Base-by-base conservation (phyloP, 2,329 filamentous ascomycete genomes). In the Cladorrhinum sp. region DNA sequence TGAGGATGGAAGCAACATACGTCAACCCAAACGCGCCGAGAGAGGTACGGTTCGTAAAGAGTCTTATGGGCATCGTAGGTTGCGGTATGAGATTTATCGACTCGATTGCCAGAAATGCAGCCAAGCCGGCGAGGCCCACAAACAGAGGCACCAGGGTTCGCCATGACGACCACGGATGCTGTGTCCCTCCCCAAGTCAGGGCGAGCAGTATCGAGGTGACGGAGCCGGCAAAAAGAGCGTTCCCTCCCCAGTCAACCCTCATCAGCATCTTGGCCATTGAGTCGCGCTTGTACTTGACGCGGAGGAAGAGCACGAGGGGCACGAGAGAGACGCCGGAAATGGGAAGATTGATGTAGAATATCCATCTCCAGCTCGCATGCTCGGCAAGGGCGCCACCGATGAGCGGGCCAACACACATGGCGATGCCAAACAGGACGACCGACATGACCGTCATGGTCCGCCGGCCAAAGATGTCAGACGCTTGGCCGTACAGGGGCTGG, bases 31-130 rank as follows among this genome's bases (percentile, higher is more conserved):
- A 75, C 7, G 65, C 69, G 6, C 69, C 60, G 7, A 62, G 29
- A 0, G 64, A 67, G 12, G 77, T 81, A 7, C 74, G 70, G 62
- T 79, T 78, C 2, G 65, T 65, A 68, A 82, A 81, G n/a, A 82
- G 70, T 20, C 69, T 67, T 1, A 73, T 68, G 0, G 79, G 79
- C 61, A 81, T 76, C 24, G 75, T 73, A 0, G 72, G 67, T 32
- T 76, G 64, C 2, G 27, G 23, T 2, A 62, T 38, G n/a, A n/a
- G n/a, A n/a, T n/a, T n/a, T 25, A 51, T 32, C 23, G 52, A 48
- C 10, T 55, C 61, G 24, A 48, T 23, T 5, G 1, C 12, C 16
- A 55, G 22, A 45, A 62, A 62, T 12, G 45, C 4, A 6, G n/a
- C 24, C 2, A 77, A 62, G 1, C 75, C 76, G 4, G 72, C 50